Percentiles rank a stretch among this genome's conserved stretches.
These are phyloP conservation scores for Candida arabinofermentans DNA, from an alignment of 805 yeast species.

Conservation along the genomic window DNA sequence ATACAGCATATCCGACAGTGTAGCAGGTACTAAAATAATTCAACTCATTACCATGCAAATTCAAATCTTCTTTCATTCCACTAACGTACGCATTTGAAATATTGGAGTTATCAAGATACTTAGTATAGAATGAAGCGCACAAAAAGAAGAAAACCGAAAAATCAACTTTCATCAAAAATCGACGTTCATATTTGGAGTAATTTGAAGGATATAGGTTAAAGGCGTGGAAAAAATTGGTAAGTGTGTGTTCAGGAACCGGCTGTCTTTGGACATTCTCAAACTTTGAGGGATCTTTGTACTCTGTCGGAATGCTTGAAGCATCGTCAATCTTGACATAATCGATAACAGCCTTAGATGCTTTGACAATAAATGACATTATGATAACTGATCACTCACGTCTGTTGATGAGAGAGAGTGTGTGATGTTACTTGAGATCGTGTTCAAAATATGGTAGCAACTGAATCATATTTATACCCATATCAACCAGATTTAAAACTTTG, in stretches of 20 bases:
- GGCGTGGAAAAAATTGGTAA: constrained; percentile 8
- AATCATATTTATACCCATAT: too few relatives aligned
- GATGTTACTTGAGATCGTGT: too few relatives aligned
- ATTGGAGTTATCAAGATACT: constrained; percentile 57
- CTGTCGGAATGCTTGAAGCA: constrained; percentile 9
- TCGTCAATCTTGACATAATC: constrained; percentile 6
- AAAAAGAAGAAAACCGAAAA: constrained; percentile 12
- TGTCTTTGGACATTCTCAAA: constrained; percentile 13
- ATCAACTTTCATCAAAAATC: constrained; percentile 4
- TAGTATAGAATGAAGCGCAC: constrained; percentile 42
- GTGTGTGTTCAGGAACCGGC: constrained; percentile 1
- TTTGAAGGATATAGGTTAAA: constrained; percentile 17
- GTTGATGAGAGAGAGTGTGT: too few relatives aligned
- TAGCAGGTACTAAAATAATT: constrained; percentile 24
- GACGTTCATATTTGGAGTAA: constrained; percentile 9
- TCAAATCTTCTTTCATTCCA: constrained; percentile 54
- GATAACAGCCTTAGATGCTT: neutral
- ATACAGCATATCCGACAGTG: constrained; percentile 50
- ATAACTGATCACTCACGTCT: too few relatives aligned
- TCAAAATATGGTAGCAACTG: too few relatives aligned
- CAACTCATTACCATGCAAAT: constrained; percentile 20
- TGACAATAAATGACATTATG: neutral
- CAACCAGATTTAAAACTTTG: too few relatives aligned
- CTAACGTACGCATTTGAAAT: constrained; percentile 59
- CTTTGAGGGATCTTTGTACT: constrained; percentile 9